A percentile compares a stretch with the other conserved stretches of the same genome.
These are phyloP conservation scores for Termitomyces sp. DNA, from an alignment of 768 basidiomycete species.

Conservation along the genomic window DNA sequence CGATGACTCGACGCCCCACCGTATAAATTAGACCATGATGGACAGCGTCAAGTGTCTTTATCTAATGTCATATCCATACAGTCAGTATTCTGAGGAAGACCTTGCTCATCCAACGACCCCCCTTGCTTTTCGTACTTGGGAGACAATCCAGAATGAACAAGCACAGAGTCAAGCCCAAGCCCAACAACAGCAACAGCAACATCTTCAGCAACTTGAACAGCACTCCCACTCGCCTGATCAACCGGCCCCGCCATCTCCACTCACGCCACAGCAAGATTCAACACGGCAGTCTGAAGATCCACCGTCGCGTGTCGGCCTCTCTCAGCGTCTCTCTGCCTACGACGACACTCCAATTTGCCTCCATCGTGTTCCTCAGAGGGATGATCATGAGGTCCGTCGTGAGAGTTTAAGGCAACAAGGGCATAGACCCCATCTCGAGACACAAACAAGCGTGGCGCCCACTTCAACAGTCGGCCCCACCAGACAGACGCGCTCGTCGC, in stretches of 20 bases:
- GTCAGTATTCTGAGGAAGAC: constrained; percentile 40
- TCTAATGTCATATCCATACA: constrained; percentile 46
- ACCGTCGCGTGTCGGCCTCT: constrained; percentile 23
- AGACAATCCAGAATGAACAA: constrained; percentile 33
- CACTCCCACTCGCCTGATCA: constrained; percentile 21
- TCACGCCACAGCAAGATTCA: constrained; percentile 22
- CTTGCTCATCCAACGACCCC: constrained; percentile 47
- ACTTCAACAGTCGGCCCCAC: constrained; percentile 11
- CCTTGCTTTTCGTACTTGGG: constrained; percentile 34
- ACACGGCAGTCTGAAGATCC: constrained; percentile 27
- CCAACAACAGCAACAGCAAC: constrained; percentile 22
- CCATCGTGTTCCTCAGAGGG: constrained; percentile 20
- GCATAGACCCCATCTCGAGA: constrained; percentile 19
- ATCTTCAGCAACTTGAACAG: constrained; percentile 18
- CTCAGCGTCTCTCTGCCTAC: constrained; percentile 20
- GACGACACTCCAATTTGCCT: constrained; percentile 28
- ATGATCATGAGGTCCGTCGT: constrained; percentile 23
- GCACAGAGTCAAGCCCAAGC: constrained; percentile 9
- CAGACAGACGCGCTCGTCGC: constrained; percentile 11
- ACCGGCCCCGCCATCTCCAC: constrained; percentile 21
- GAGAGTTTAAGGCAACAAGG: constrained; percentile 20
- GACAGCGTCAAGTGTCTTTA: constrained; percentile 21
- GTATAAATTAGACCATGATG: constrained; percentile 26
- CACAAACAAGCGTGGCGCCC: constrained; percentile 11
- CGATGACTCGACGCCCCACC: constrained; percentile 27